Evolutionary conservation across 2,329 filamentous ascomycete species (phyloP), one percentile per base, ranked within the genome.

Genomic region (Colletotrichum sp.): DNA sequence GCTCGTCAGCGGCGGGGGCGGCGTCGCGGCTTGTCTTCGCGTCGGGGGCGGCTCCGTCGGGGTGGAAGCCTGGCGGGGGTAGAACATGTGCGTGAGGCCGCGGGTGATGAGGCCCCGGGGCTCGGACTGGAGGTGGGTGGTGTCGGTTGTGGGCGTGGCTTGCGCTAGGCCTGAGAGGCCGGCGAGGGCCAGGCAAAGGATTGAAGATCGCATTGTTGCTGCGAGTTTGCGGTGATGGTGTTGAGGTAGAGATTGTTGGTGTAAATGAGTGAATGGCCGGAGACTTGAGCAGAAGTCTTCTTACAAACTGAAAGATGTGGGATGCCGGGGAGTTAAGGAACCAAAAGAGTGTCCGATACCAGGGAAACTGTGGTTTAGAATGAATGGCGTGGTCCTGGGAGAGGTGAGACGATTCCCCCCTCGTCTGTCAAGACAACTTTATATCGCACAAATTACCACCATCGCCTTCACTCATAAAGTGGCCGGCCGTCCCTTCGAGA

Each of bases 171-270:
- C 32, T 8, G 44, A n/a, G 26, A 76, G 34, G 64, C 70, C 44
- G 21, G 70, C 74, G 5, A 76, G 18, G n/a, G 57, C 49, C 26
- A 74, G 65, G 59, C 32, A 74, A 24, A 65, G 13, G 49, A 60
- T 26, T 24, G 74, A 74, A 21, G 70, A 64, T 24, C 70, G 74
- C 74, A 76, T 76, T 12, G 8, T 62, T 66, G 52, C 16, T 44
- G 28, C 13, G 5, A 16, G 28, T 59, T 39, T 36, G 18, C 13
- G 52, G 18, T 6, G 16, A 28, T 39, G 30, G 24, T 63, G 28
- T 28, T 4, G 10, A 67, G 49, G 18, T 36, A 18, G 28, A n/a
- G 15, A 21, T 16, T 49, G 34, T 16, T 39, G 28, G 52, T 21
- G 8, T 26, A 21, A 49, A 15, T 30, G 26, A 73, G 57, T n/a